Evolutionary conservation across 2,329 filamentous ascomycete species (phyloP), one percentile per base, ranked within the genome.

Genomic region (Cytospora mali): DNA sequence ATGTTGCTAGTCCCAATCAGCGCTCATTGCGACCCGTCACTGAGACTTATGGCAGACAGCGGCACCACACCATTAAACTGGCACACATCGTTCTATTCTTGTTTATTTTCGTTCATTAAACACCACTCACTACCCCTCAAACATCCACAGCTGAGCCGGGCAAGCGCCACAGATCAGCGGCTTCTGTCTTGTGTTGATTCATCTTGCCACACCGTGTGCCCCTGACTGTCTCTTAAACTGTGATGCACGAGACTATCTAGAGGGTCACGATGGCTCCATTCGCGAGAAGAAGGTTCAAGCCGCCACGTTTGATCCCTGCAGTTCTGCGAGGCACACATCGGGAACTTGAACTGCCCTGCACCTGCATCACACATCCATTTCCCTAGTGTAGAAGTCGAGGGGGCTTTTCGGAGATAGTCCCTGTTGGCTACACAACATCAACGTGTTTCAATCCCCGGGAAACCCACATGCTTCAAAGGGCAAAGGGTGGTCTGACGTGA

Each of bases 201-300:
- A 46, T 10, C 6, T 7, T 42, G 42, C 48, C 33, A 51, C 33
- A 31, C 31, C 29, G 42, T 14, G 55, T n/a, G 39, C n/a, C 28
- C 35, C 23, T 31, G 52, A 58, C 11, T 31, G 49, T 53, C n/a
- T 28, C 35, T 60, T 13, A 50, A 39, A 35, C 35, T 48, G 54
- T 54, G 50, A 48, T 60, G 50, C 53, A 51, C 35, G 48, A 53
- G 57, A 60, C 57, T 54, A 54, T 60, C 28, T n/a, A n/a, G n/a
- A 25, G 23, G 57, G 57, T 60, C 50, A 54, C 50, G 50, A 33
- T 53, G 57, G 39, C 39, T 28, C 57, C 49, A 46, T 59, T 46
- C 25, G 27, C 25, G 33, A 46, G 25, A 35, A 51, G 25, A 33
- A n/a, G n/a, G n/a, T n/a, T n/a, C n/a, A n/a, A n/a, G n/a, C n/a